These are phyloP conservation scores for Solanum dulcamara DNA, from an alignment of 257 asterid species.

Conservation along the genomic window DNA sequence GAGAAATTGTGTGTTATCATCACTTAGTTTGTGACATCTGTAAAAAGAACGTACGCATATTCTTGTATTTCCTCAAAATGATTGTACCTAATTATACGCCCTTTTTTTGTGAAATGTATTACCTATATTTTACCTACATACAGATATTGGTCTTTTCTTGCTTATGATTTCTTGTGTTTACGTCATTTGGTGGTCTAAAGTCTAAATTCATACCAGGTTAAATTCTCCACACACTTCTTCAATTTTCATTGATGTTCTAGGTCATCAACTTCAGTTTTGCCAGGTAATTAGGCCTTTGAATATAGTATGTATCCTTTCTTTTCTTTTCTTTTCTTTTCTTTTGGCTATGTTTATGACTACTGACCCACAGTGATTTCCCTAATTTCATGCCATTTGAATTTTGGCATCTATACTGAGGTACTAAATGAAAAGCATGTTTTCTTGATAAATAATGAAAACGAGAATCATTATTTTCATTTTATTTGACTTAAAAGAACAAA, in stretches of 20 bases:
- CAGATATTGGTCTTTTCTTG: neutral
- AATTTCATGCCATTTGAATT: neutral
- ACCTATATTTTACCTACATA: neutral
- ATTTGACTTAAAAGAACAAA: neutral
- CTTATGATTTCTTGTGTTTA: neutral
- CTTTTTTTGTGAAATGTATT: neutral
- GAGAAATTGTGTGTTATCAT: neutral
- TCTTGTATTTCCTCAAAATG: neutral
- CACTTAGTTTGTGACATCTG: neutral
- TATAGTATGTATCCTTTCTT: neutral
- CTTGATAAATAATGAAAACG: neutral
- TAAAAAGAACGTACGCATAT: neutral
- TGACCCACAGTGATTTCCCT: neutral
- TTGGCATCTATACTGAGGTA: neutral
- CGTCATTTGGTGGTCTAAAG: neutral
- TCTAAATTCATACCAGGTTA: constrained; percentile 32
- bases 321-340: too few species aligned
- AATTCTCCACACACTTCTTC: constrained; percentile 86
- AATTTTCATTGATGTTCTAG: constrained; percentile 63
- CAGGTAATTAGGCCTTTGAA: constrained; percentile 46
- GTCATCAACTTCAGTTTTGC: constrained; percentile 82
- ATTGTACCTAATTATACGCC: neutral
- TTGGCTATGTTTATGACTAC: neutral
- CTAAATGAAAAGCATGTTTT: neutral
- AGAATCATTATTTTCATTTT: neutral